Base-by-base conservation (phyloP, 2,329 filamentous ascomycete species). In the Penicillium sp. region DNA sequence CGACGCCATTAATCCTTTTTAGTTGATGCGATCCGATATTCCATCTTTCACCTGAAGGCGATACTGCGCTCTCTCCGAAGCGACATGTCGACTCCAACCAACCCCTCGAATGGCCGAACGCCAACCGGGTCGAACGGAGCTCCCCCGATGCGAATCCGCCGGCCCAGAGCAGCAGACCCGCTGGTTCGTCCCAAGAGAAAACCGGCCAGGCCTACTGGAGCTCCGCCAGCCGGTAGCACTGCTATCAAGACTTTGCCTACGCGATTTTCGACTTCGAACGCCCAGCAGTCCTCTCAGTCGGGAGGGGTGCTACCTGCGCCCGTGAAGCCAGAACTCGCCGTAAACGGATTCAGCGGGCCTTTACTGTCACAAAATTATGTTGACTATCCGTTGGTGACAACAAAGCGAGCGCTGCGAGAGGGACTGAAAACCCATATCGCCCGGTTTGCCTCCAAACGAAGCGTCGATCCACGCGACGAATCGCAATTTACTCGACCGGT, bases 391-490 rank as follows among this genome's bases (percentile, higher is more conserved):
- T 77, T 97, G 14, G 81, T 89, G 54, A 87, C 89, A 6, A 94
- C 88, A 6, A 95, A 94, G 69, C 83, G 84, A 60, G 82, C 84
- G 8, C 69, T 95, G 40, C 77, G 87, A 46, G 85, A 93, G 57
- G 87, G 86, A 5, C 73, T 95, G 49, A 86, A 91, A 40, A 84
- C 89, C 61, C 93, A 98, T 64, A 80, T 95, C 52, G 90, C 95
- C 76, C 85, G 87, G 57, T 83, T 98, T 46, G 77, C 85, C 52
- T 74, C 78, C 42, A 82, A 82, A 59, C 76, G 75, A 53, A 72
- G 63, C n/a, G 71, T 81, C 51, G 85, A 86, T 57, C 78, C 82
- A 26, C 76, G 88, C 50, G 84, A 97, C 61, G 84, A 91, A 56
- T 75, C 83, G 5, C 83, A 94, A 42, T 98, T 97, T 64, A 85